Evolutionary conservation across 129 eudicot species (phyloP).

Genomic region (Silybum marianum): DNA sequence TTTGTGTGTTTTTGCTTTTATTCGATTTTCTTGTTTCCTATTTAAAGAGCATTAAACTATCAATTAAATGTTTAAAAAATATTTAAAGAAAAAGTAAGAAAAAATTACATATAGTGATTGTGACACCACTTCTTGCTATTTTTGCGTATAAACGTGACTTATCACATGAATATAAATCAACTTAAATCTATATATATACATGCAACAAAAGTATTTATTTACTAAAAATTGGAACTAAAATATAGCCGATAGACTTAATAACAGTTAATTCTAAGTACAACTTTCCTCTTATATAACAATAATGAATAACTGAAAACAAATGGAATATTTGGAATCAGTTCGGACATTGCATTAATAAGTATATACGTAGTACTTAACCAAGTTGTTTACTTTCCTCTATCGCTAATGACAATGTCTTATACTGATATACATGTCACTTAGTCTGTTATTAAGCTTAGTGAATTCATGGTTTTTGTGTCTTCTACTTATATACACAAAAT

Average conservation of each 20-base stretch:
- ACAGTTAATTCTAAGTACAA: neutral
- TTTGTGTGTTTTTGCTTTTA: too few species aligned
- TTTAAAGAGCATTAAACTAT: too few species aligned
- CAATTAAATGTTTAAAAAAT: neutral
- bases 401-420: neutral
- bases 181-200: too few species aligned
- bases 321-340: too few species aligned
- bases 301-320: neutral
- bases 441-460: neutral
- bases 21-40: too few species aligned
- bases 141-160: neutral
- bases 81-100: neutral
- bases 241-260: too few species aligned
- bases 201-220: neutral
- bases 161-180: neutral
- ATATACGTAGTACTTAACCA: neutral
- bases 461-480: neutral
- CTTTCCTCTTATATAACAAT: neutral
- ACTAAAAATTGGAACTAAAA: neutral
- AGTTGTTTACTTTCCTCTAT: neutral
- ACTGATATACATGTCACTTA: neutral
- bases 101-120: neutral
- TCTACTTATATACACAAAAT: too few species aligned
- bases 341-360: neutral
- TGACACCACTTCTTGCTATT: neutral